These are phyloP conservation scores for Elaeis guineensis DNA, from an alignment of 176 grass and related monocot genomes.

Conservation along the genomic window DNA sequence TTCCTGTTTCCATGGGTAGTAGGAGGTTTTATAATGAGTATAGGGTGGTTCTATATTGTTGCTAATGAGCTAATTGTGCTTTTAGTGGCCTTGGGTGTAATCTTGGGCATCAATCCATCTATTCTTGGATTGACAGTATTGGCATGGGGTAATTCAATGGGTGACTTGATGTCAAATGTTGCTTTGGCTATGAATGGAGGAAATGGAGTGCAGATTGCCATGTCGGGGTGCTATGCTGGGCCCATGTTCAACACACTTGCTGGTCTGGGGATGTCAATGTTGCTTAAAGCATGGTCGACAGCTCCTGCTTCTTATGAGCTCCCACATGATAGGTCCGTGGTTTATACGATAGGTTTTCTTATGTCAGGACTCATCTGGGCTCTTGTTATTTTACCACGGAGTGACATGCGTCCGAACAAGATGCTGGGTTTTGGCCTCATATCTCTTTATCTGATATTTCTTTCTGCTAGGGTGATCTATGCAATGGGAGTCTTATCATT, in stretches of 20 bases:
- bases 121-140: slow-evolving; percentile 90
- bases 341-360: slow-evolving; percentile 88
- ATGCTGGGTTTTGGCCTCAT: slow-evolving; percentile 73
- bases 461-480: slow-evolving; percentile 65
- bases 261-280: slow-evolving; percentile 82
- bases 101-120: slow-evolving; percentile 85
- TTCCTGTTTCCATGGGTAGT: slow-evolving; percentile 91
- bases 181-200: slow-evolving; percentile 93
- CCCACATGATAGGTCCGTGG: slow-evolving; percentile 63
- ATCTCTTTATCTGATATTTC: slow-evolving; percentile 72
- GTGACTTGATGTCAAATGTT: slow-evolving; percentile 93
- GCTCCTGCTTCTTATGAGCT: slow-evolving; percentile 51
- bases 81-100: slow-evolving; percentile 78
- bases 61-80: slow-evolving; percentile 92
- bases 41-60: slow-evolving; percentile 92
- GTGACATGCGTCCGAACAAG: slow-evolving; percentile 84
- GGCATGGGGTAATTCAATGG: slow-evolving; percentile 99
- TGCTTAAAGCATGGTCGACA: slow-evolving; percentile 79
- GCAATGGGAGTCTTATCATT: slow-evolving; percentile 59
- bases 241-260: slow-evolving; percentile 98
- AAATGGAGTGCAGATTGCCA: slow-evolving; percentile 82
- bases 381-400: slow-evolving; percentile 54
- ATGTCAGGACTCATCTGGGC: slow-evolving; percentile 71
- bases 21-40: slow-evolving; percentile 98
- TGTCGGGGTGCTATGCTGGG: slow-evolving; percentile 96